Conservation (phyloP, 768 basidiomycete genomes). For the Austroboletus eburneus region DNA sequence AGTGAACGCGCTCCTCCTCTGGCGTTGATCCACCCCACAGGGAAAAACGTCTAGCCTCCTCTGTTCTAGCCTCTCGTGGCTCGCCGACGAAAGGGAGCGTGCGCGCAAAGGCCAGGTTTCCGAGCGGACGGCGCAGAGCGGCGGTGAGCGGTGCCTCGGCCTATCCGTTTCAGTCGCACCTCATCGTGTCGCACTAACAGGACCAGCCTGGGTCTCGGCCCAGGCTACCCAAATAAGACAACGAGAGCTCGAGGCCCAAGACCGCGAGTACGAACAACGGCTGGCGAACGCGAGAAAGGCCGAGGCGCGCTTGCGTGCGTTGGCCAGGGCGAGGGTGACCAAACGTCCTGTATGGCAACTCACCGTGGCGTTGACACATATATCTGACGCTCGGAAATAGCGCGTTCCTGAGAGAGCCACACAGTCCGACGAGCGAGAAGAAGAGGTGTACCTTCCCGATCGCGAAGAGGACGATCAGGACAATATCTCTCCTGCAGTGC, state of each 20-base stretch:
- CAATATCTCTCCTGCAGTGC: slow-evolving; percentile 74
- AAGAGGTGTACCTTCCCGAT: slow-evolving; percentile 74
- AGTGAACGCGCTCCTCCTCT: background rate
- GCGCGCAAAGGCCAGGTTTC: slow-evolving; percentile 62
- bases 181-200: slow-evolving; percentile 28
- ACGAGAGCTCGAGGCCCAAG: slow-evolving; percentile 63
- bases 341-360: slow-evolving; percentile 53
- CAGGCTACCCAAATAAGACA: slow-evolving; percentile 65
- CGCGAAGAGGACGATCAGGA: slow-evolving; percentile 34
- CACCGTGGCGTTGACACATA: background rate
- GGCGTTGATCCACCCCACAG: slow-evolving; percentile 35
- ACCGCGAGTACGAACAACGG: slow-evolving; percentile 58
- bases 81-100: slow-evolving; percentile 64
- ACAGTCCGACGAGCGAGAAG: slow-evolving; percentile 40
- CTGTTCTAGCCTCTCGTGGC: slow-evolving; percentile 73
- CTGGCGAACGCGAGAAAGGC: slow-evolving; percentile 57
- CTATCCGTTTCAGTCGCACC: slow-evolving; percentile 21
- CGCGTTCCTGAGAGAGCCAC: slow-evolving; percentile 13
- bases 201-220: slow-evolving; percentile 70
- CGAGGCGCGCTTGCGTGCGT: slow-evolving; percentile 52
- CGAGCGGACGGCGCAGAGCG: slow-evolving; percentile 20
- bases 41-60: slow-evolving; percentile 85
- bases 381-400: slow-evolving; percentile 15
- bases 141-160: slow-evolving; percentile 16
- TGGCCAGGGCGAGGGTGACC: slow-evolving; percentile 50